A percentile compares a stretch with the other conserved stretches of the same genome.
Conservation (phyloP, 139 green algal genomes). For the Tetraselmis striata region DNA sequence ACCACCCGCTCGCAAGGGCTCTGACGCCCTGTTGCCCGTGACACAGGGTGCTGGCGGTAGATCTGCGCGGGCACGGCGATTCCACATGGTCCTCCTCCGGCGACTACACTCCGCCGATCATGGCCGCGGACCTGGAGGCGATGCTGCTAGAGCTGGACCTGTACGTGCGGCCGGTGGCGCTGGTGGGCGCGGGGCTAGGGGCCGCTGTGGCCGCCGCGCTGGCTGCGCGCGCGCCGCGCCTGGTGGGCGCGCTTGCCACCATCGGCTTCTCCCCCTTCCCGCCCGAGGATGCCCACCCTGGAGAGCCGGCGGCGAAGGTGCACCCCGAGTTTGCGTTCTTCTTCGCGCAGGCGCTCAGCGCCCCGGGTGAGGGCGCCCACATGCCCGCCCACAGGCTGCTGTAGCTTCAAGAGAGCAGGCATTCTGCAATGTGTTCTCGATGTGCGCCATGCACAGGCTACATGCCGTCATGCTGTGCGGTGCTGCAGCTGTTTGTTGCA, state of each 20-base stretch:
- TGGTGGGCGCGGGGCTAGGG: conserved; percentile 35
- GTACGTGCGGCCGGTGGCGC: conserved; percentile 29
- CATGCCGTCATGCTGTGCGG: too few relatives aligned
- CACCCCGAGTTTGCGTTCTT: not conserved
- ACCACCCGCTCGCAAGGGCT: too few relatives aligned
- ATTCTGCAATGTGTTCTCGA: too few relatives aligned
- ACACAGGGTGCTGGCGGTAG: conserved; percentile 19
- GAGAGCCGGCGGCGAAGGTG: not conserved
- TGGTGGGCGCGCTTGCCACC: conserved; percentile 16
- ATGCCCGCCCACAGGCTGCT: too few relatives aligned
- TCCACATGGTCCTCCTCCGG: not conserved
- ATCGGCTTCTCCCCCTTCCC: conserved; percentile 20
- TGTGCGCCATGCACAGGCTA: too few relatives aligned
- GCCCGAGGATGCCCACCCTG: too few relatives aligned
- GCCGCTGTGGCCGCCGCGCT: conserved; percentile 20
- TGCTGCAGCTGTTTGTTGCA: too few relatives aligned
- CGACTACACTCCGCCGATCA: conserved; percentile 5
- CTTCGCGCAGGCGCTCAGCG: not conserved
- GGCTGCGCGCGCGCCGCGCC: conserved; percentile 7
- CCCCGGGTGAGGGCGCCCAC: too few relatives aligned
- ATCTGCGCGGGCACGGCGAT: conserved; percentile 28
- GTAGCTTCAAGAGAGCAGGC: too few relatives aligned
- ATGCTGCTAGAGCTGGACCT: conserved; percentile 41
- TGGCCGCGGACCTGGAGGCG: conserved; percentile 31
- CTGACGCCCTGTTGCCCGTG: too few relatives aligned